These are phyloP conservation scores for Nectriaceae sp. DNA, from an alignment of 2,329 filamentous ascomycete genomes.

Conservation along the genomic window DNA sequence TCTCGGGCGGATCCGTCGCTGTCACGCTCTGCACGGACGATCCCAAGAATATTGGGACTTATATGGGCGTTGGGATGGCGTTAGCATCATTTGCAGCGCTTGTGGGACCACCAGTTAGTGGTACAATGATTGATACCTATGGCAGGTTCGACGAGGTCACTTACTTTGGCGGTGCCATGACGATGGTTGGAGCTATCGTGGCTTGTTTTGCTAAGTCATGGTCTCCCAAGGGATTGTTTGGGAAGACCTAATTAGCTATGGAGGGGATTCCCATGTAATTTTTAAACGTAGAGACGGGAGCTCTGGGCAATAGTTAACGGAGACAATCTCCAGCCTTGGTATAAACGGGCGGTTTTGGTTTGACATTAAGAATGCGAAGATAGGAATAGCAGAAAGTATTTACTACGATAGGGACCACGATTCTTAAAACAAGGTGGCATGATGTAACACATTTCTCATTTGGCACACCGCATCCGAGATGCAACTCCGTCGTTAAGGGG, in stretches of 20 bases:
- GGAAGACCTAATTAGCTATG: slow-evolving; percentile 16
- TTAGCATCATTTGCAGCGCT: slow-evolving; percentile 43
- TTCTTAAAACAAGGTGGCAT: too few relatives aligned
- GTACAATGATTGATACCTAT: slow-evolving; percentile 38
- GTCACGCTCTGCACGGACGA: slow-evolving; percentile 44
- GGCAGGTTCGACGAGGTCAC: slow-evolving; percentile 24
- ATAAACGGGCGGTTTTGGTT: too few relatives aligned
- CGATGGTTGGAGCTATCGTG: slow-evolving; percentile 19
- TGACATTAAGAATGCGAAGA: too few relatives aligned
- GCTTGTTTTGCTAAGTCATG: slow-evolving; percentile 15
- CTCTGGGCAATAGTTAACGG: too few relatives aligned
- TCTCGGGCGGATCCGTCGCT: slow-evolving; percentile 46
- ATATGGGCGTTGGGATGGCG: slow-evolving; percentile 51
- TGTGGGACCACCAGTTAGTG: slow-evolving; percentile 36
- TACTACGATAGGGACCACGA: too few relatives aligned
- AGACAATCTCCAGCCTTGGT: too few relatives aligned
- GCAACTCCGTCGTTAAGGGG: too few relatives aligned
- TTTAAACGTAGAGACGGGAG: too few relatives aligned
- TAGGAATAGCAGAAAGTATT: too few relatives aligned
- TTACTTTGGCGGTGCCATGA: slow-evolving; percentile 24
- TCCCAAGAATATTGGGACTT: slow-evolving; percentile 55
- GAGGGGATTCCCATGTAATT: too few relatives aligned
- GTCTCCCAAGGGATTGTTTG: slow-evolving; percentile 19
- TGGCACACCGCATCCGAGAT: too few relatives aligned
- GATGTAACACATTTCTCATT: too few relatives aligned